Conservation (phyloP, 768 basidiomycete genomes). For the Rhodotorula diobovata region DNA sequence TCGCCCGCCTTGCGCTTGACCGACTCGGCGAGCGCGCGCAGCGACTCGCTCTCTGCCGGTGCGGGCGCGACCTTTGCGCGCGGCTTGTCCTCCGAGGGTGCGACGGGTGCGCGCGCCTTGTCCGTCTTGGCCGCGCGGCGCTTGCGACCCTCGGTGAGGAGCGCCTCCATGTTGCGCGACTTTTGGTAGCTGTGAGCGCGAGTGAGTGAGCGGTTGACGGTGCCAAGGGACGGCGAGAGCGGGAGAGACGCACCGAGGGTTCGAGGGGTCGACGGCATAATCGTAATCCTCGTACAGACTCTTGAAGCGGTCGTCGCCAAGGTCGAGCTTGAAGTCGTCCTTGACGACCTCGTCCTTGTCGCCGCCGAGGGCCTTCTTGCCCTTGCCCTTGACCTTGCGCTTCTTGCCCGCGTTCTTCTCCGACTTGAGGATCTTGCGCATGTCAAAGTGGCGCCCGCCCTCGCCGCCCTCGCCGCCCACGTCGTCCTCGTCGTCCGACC, state of each 20-base stretch:
- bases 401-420: slow-evolving; percentile 60
- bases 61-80: slow-evolving; percentile 32
- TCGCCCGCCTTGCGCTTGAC: slow-evolving; percentile 70
- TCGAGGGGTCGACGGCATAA: slow-evolving; percentile 91
- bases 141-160: slow-evolving; percentile 77
- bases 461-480: slow-evolving; percentile 48
- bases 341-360: slow-evolving; percentile 57
- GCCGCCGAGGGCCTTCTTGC: slow-evolving; percentile 48
- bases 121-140: slow-evolving; percentile 49
- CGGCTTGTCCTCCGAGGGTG: slow-evolving; percentile 28
- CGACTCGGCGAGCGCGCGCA: slow-evolving; percentile 72
- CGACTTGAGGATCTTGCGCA: slow-evolving; percentile 79
- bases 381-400: slow-evolving; percentile 46
- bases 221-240: not conserved
- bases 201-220: not conserved
- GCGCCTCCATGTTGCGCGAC: slow-evolving; percentile 79
- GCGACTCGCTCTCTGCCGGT: slow-evolving; percentile 43
- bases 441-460: slow-evolving; percentile 72
- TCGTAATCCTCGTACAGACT: slow-evolving; percentile 80
- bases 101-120: slow-evolving; percentile 38
- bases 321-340: slow-evolving; percentile 74
- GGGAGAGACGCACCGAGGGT: slow-evolving; percentile 70
- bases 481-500: slow-evolving; percentile 59
- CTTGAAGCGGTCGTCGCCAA: slow-evolving; percentile 81
- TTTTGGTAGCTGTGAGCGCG: slow-evolving; percentile 68